Evolutionary conservation across 202 grass and related monocot species (phyloP), one percentile per base, ranked within the genome.

Genomic region (Miscanthus sacchariflorus): DNA sequence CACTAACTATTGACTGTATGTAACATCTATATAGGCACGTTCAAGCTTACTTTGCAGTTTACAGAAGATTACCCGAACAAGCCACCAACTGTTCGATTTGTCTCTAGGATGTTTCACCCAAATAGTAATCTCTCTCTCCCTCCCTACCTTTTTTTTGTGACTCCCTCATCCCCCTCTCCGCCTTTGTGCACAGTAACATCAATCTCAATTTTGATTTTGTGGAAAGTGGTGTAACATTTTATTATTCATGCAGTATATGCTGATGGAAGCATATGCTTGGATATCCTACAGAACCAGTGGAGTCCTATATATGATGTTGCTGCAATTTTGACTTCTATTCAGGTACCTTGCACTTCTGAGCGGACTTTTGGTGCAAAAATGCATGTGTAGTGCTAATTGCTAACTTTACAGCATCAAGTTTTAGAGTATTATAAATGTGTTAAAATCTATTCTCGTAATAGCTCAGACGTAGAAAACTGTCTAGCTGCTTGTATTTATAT

Each of bases 211-310:
- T 45, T 74, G 42, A 66, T 52, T 7, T 12, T 72, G n/a, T 88
- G 35, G 19, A 46, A 70, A 65, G 52, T 89, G 67, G 14, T 49
- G 87, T 87, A 68, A 78, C 50, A 72, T 74, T 7, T 25, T 87
- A 12, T 13, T 76, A 39, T 82, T 75, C 23, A 43, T 94, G 86
- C 90, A 94, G 92, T 94, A 28, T 94, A 94, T 79, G 92, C 92
- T 39, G 92, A 94, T 91, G 92, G 92, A 81, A 94, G 92, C 90
- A 94, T 94, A 36, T 94, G 92, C 81, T 71, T 94, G 81, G 92
- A 94, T 90, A 94, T 94, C 54, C 85, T 94, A 87, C 92, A 94
- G 70, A 94, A 94, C 11, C 92, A 94, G 68, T 94, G 92, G 92
- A 91, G 90, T 12, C 92, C 92, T 63, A 94, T 94, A 81, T 94